Evolutionary conservation across 2,329 filamentous ascomycete species (phyloP).

Genomic region (Exophiala alcalophila): DNA sequence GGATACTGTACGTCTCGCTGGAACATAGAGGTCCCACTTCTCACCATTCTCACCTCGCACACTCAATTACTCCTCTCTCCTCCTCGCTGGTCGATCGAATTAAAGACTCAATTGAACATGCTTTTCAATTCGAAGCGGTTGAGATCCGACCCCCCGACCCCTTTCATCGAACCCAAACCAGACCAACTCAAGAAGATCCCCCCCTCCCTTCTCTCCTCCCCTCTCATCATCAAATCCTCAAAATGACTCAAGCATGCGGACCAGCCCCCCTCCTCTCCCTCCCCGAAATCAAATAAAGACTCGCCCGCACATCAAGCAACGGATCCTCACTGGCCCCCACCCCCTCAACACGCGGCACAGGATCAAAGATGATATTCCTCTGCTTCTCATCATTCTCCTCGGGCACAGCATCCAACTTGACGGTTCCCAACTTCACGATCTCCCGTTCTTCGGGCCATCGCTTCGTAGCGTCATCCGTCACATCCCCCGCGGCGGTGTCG

Average conservation of each 20-base stretch:
- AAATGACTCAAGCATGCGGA: constrained; percentile 23
- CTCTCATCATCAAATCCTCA: too few species aligned
- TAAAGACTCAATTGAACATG: too few species aligned
- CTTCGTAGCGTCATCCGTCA: constrained; percentile 48
- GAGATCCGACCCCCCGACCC: too few species aligned
- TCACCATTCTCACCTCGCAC: too few species aligned
- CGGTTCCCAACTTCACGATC: constrained; percentile 51
- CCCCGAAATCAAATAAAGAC: constrained; percentile 56
- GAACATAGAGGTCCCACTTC: too few species aligned
- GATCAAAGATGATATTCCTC: constrained; percentile 58
- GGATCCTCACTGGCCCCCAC: constrained; percentile 55
- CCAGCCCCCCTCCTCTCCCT: constrained; percentile 50
- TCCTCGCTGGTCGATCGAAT: too few species aligned
- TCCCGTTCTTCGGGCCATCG: constrained; percentile 53
- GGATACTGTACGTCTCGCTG: too few species aligned
- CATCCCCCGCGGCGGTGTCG: constrained; percentile 47
- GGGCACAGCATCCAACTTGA: constrained; percentile 45
- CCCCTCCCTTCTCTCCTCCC: too few species aligned
- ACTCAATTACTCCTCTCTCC: too few species aligned
- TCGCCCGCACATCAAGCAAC: constrained; percentile 55
- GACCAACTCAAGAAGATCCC: too few species aligned
- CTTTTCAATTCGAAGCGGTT: too few species aligned
- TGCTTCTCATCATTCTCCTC: constrained; percentile 43
- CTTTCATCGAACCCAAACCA: too few species aligned
- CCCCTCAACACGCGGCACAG: constrained; percentile 54